Percentiles rank a stretch among this genome's conserved stretches.
Conservation (phyloP, 2,329 filamentous ascomycete species). For the Aschersonia sp. region DNA sequence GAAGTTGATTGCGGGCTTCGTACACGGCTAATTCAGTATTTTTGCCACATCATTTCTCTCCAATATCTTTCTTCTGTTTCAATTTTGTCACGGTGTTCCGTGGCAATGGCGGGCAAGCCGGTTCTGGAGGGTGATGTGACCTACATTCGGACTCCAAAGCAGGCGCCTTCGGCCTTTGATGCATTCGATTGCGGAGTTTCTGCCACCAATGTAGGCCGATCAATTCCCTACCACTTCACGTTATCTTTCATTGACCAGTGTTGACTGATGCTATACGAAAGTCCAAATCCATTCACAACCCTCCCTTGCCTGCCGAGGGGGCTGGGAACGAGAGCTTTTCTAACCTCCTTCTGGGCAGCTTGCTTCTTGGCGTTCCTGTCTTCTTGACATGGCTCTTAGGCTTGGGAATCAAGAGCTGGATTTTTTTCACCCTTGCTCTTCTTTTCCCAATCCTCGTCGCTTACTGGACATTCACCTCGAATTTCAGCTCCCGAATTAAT, state of each 20-base stretch:
- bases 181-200: not conserved
- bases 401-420: constrained; percentile 69
- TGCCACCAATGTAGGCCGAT: constrained; percentile 1
- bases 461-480: constrained; percentile 69
- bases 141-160: constrained; percentile 1
- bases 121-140: constrained; percentile 1
- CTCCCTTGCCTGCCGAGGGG: constrained; percentile 74
- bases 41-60: too few species aligned
- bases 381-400: constrained; percentile 66
- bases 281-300: constrained; percentile 84
- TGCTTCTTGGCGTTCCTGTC: constrained; percentile 53
- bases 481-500: constrained; percentile 70
- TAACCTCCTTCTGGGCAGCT: constrained; percentile 33
- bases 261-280: constrained; percentile 19
- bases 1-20: too few species aligned
- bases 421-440: constrained; percentile 50
- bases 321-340: constrained; percentile 72
- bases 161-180: constrained; percentile 1
- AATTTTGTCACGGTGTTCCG: too few species aligned
- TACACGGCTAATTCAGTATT: too few species aligned
- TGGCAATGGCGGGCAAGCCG: not conserved
- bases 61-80: too few species aligned
- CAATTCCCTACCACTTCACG: not conserved
- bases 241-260: not conserved
- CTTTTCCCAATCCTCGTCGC: constrained; percentile 58